Conservation (phyloP, 257 asterid species). For the Capsicum rhomboideum region DNA sequence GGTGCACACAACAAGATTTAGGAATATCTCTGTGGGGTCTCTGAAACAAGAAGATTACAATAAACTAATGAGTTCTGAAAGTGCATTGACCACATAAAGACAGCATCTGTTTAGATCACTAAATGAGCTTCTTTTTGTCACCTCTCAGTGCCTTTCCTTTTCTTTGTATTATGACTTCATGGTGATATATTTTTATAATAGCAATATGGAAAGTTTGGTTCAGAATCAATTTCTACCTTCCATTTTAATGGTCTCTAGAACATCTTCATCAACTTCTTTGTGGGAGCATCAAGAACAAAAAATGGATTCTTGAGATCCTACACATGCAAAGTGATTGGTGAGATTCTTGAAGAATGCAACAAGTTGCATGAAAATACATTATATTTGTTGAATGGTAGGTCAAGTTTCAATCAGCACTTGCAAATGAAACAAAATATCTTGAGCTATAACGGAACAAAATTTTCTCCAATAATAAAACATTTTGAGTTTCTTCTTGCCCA, state of each 20-base stretch:
- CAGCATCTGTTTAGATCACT: constrained; percentile 7
- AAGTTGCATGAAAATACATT: background rate
- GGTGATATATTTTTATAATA: background rate
- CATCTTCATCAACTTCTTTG: background rate
- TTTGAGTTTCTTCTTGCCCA: background rate
- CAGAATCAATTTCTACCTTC: background rate
- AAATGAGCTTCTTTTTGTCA: background rate
- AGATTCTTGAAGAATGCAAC: background rate
- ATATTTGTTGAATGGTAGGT: background rate
- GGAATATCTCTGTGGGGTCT: constrained; percentile 27
- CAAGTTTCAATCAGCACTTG: background rate
- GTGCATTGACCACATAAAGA: constrained; percentile 21
- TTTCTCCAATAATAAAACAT: background rate
- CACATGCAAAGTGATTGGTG: background rate
- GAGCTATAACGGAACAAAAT: background rate
- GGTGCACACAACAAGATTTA: constrained; percentile 10
- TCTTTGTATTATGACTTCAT: background rate
- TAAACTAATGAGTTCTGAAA: constrained; percentile 21
- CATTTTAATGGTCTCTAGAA: background rate
- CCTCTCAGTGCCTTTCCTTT: background rate
- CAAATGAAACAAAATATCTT: background rate
- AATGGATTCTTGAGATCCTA: background rate
- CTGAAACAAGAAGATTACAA: constrained; percentile 21
- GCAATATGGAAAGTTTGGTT: background rate
- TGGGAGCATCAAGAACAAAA: background rate